Percentiles rank a stretch among this genome's conserved stretches.
Evolutionary conservation across 2,329 filamentous ascomycete genomes (phyloP).

Genomic region (Microsporum audouinii): DNA sequence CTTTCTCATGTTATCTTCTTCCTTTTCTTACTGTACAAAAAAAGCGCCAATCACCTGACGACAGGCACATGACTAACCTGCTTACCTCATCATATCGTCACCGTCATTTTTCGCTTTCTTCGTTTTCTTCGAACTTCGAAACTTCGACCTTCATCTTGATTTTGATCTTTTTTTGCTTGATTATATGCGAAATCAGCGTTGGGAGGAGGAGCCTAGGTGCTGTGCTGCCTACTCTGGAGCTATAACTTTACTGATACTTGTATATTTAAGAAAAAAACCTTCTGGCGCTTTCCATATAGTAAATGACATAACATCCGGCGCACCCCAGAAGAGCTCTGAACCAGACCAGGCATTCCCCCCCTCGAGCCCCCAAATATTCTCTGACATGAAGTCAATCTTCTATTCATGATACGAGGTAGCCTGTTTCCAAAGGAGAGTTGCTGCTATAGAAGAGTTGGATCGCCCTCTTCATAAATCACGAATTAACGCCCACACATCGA

Average conservation of each 20-base stretch:
- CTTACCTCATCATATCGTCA: background rate
- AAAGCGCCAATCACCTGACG: background rate
- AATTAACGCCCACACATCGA: background rate
- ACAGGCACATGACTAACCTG: background rate
- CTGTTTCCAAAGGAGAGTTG: background rate
- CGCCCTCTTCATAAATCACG: background rate
- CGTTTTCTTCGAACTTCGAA: background rate
- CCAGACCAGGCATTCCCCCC: background rate
- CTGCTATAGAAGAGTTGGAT: background rate
- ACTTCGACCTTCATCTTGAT: background rate
- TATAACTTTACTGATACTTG: background rate
- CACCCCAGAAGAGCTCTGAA: background rate
- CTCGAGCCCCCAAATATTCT: background rate
- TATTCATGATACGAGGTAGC: background rate
- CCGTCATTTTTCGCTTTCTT: background rate
- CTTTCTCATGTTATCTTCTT: background rate
- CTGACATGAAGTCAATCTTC: background rate
- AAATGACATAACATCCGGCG: background rate
- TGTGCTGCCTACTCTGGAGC: background rate
- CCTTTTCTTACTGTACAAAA: background rate
- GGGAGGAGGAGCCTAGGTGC: background rate
- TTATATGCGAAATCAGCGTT: background rate
- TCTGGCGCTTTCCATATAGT: background rate
- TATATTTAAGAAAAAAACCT: background rate
- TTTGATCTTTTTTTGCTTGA: no score